Percentiles rank a stretch among this genome's conserved stretches.
These are phyloP conservation scores for Bretschneidera sinensis DNA, from an alignment of 345 rosid species.

Conservation along the genomic window DNA sequence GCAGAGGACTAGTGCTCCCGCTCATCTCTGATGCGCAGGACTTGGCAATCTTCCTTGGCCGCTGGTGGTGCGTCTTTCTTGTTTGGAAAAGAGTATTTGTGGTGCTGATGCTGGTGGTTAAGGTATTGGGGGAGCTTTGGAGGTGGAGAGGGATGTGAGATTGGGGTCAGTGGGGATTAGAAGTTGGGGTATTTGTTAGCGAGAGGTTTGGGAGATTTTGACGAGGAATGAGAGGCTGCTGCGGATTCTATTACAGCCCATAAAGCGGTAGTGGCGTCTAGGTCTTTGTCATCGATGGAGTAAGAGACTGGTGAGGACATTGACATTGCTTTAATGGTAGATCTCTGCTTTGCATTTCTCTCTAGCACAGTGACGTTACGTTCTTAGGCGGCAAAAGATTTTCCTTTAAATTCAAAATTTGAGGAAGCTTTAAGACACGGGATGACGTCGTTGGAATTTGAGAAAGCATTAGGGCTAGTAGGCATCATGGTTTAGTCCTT, in stretches of 20 bases:
- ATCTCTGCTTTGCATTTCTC: too few species aligned
- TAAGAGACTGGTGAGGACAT: conserved; percentile 18
- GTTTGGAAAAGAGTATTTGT: conserved; percentile 24
- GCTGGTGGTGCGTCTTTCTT: conserved; percentile 11
- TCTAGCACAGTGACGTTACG: too few species aligned
- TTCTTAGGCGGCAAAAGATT: too few species aligned
- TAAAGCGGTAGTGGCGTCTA: conserved; percentile 86
- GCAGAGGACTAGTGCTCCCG: conserved; percentile 48
- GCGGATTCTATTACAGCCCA: conserved; percentile 97
- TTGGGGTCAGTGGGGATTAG: conserved; percentile 50
- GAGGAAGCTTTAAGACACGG: too few species aligned
- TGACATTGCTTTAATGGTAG: too few species aligned
- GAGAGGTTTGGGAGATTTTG: conserved; percentile 53
- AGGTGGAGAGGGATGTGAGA: conserved; percentile 44
- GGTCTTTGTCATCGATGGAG: conserved; percentile 72
- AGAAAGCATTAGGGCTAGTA: too few species aligned
- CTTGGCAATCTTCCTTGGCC: conserved; percentile 57
- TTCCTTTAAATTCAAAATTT: too few species aligned
- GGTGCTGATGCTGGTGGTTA: conserved; percentile 17
- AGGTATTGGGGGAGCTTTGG: conserved; percentile 26
- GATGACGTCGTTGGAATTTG: too few species aligned
- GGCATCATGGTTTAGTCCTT: too few species aligned
- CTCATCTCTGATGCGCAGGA: conserved; percentile 40
- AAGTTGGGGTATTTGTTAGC: conserved; percentile 46
- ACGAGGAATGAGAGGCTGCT: conserved; percentile 60